Conservation (phyloP, 148 eudicot genomes). For the Gaultheria prostrata region DNA sequence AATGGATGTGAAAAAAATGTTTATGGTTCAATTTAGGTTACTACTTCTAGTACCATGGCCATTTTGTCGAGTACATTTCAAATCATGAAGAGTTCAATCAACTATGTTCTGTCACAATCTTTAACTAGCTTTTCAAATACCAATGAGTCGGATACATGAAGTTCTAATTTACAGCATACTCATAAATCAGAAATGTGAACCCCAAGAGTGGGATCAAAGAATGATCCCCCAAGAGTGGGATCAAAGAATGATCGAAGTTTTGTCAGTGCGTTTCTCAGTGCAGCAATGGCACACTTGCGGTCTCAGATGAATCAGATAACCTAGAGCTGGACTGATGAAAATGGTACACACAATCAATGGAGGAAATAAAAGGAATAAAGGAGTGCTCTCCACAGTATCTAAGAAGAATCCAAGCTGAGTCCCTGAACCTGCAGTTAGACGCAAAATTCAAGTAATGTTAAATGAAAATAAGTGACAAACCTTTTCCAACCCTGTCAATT, state of each 20-base stretch:
- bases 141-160: neutral
- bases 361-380: neutral
- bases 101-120: neutral
- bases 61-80: too few relatives aligned
- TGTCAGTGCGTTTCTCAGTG: neutral
- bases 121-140: neutral
- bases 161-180: neutral
- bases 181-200: neutral
- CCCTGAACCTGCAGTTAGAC: conserved; percentile 9
- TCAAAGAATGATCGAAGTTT: conserved; percentile 11
- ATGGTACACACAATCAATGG: neutral
- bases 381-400: conserved; percentile 9
- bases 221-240: too few relatives aligned
- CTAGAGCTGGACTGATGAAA: neutral
- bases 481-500: too few relatives aligned
- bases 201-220: too few relatives aligned
- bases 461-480: too few relatives aligned
- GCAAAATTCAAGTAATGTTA: neutral
- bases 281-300: neutral
- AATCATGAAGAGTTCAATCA: neutral
- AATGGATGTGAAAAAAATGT: too few relatives aligned
- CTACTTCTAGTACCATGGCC: too few relatives aligned
- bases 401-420: neutral
- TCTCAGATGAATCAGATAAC: conserved; percentile 10
- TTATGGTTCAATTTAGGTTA: too few relatives aligned